phyloP scores from a whole-genome alignment of 768 basidiomycete species.

The Chalciporus chontae region DNA sequence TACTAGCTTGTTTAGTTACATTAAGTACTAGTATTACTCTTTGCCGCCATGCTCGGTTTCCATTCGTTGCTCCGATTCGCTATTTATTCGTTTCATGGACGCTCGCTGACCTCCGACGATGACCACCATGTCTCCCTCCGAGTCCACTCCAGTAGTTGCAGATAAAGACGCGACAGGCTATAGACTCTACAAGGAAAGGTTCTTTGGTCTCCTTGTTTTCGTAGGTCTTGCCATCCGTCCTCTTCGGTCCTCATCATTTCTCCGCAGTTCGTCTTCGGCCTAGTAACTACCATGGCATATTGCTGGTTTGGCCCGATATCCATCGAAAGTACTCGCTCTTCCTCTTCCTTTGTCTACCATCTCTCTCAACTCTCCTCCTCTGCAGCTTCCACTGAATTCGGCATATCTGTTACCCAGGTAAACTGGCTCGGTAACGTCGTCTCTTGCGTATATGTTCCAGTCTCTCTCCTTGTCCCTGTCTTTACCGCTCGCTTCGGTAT shows the following conservation, averaged over 20 bases:
- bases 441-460: slow-evolving; percentile 58
- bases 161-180: slow-evolving; percentile 31
- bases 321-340: slow-evolving; percentile 44
- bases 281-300: slow-evolving; percentile 57
- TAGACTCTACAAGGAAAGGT: slow-evolving; percentile 63
- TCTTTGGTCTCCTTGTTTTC: slow-evolving; percentile 55
- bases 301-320: slow-evolving; percentile 82
- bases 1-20: too few relatives aligned
- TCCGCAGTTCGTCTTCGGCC: slow-evolving; percentile 51
- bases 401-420: slow-evolving; percentile 65
- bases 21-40: too few relatives aligned
- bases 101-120: too few relatives aligned
- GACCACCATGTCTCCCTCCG: not conserved
- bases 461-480: slow-evolving; percentile 55
- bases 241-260: not conserved
- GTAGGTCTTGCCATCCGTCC: slow-evolving; percentile 27
- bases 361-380: not conserved
- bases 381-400: slow-evolving; percentile 60
- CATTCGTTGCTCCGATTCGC: too few relatives aligned
- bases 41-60: too few relatives aligned
- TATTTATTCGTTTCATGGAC: too few relatives aligned
- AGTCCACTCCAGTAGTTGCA: not conserved
- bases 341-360: not conserved
- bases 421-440: slow-evolving; percentile 81
- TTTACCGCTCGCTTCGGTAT: slow-evolving; percentile 59